These are phyloP conservation scores for Leptomonas pyrrhocoris DNA, from an alignment of 208 protist genomes.

Conservation along the genomic window DNA sequence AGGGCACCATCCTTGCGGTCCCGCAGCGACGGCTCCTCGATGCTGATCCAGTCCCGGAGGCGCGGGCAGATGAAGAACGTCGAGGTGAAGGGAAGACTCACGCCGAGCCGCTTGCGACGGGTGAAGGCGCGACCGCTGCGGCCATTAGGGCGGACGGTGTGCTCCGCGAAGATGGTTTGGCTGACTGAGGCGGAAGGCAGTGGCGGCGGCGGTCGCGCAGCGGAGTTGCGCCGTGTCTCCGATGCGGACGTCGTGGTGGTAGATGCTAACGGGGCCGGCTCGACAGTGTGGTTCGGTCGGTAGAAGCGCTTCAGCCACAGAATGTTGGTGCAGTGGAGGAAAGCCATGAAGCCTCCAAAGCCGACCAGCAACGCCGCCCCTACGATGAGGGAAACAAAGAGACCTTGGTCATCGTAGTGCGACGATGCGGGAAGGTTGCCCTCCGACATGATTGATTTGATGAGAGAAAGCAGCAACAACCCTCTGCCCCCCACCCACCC, in stretches of 20 bases:
- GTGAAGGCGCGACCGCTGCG: conserved; percentile 21
- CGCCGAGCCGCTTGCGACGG: conserved; percentile 52
- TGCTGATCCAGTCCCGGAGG: conserved; percentile 55
- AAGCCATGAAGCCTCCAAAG: conserved; percentile 43
- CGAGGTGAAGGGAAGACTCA: conserved; percentile 56
- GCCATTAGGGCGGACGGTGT: conserved; percentile 23
- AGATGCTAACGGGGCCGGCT: conserved; percentile 22
- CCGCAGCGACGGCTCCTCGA: conserved; percentile 71
- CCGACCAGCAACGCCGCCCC: conserved; percentile 35
- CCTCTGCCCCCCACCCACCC: too few relatives aligned
- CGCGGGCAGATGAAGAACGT: conserved; percentile 58
- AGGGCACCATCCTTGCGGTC: conserved; percentile 48
- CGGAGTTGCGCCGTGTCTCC: not conserved
- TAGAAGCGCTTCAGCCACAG: conserved; percentile 84
- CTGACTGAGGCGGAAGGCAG: not conserved
- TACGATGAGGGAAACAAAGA: conserved; percentile 62
- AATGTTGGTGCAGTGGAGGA: conserved; percentile 40
- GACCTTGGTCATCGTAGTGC: conserved; percentile 83
- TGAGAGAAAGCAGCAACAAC: conserved; percentile 11
- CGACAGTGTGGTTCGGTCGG: conserved; percentile 75
- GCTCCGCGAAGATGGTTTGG: conserved; percentile 18
- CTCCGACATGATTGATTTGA: conserved; percentile 9
- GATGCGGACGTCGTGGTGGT: not conserved
- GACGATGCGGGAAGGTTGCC: conserved; percentile 19
- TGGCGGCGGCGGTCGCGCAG: not conserved